Evolutionary conservation across 1,139 yeast genomes (phyloP).

Genomic region (Yamadazyma membranifaciens): DNA sequence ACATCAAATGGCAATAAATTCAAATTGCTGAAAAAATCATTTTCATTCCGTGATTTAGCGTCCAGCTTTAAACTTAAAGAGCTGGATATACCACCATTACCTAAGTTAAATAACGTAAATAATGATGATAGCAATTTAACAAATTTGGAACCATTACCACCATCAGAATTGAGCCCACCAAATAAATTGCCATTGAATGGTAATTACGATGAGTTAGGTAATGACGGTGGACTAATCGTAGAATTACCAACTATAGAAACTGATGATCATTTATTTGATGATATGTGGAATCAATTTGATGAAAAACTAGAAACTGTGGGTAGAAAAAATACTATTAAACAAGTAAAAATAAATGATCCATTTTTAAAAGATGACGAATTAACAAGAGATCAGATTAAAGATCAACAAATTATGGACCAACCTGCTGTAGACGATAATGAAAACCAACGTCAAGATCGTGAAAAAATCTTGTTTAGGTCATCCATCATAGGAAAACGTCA

Average conservation of each 20-base stretch:
- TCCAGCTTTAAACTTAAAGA: constrained; percentile 12
- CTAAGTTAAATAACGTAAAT: background rate
- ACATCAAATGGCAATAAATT: constrained; percentile 5
- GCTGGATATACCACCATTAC: constrained; percentile 11
- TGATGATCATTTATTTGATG: constrained; percentile 33
- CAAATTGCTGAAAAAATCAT: constrained; percentile 12
- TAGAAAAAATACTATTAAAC: constrained; percentile 16
- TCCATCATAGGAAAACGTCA: background rate
- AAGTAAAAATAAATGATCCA: constrained; percentile 25
- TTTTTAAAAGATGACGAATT: constrained; percentile 46
- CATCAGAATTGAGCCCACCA: constrained; percentile 2
- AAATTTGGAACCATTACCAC: constrained; percentile 9
- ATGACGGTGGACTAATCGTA: background rate
- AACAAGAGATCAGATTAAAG: constrained; percentile 41
- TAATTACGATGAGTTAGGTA: background rate
- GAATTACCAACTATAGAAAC: constrained; percentile 33
- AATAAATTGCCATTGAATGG: background rate
- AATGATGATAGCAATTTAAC: constrained; percentile 3
- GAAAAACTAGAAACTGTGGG: constrained; percentile 23
- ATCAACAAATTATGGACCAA: constrained; percentile 42
- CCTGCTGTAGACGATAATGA: background rate
- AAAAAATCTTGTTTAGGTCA: background rate
- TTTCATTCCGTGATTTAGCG: constrained; percentile 16
- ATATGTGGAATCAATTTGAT: constrained; percentile 30
- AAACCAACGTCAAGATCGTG: background rate